These are phyloP conservation scores for Nakazawaea laoshanensis DNA, from an alignment of 805 yeast genomes.

Conservation along the genomic window DNA sequence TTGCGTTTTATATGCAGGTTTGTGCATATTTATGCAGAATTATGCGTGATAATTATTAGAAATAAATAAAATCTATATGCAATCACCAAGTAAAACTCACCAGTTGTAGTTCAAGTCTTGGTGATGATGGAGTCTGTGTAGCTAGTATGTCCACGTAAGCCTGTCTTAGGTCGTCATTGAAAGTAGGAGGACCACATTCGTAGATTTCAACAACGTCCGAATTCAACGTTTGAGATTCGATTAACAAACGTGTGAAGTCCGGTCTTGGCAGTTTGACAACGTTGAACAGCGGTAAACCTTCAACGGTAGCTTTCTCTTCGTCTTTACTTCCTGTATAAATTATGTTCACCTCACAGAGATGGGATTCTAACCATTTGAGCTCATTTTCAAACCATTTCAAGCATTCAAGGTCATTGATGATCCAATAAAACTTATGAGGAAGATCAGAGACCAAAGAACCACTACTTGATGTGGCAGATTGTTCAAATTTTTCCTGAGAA, in stretches of 20 bases:
- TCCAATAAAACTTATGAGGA: conserved; percentile 15
- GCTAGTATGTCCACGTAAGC: conserved; percentile 3
- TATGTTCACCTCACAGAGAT: conserved; percentile 11
- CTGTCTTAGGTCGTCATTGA: conserved; percentile 10
- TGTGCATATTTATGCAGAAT: no score
- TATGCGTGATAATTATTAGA: not conserved
- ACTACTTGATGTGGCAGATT: no score
- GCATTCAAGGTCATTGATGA: conserved; percentile 13
- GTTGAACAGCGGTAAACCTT: no score
- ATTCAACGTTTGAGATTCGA: not conserved
- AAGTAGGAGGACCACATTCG: conserved; percentile 11
- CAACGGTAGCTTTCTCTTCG: no score
- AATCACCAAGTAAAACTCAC: conserved; percentile 8
- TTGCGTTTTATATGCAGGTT: no score
- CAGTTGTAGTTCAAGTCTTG: not conserved
- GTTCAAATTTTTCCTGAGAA: no score
- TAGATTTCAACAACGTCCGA: not conserved
- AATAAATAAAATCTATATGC: not conserved
- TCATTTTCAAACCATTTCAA: conserved; percentile 11
- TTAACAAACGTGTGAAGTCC: not conserved
- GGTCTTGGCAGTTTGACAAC: no score
- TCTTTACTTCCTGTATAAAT: no score
- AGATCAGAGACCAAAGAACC: no score
- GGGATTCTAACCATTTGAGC: conserved; percentile 9
- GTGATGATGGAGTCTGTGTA: no score